phyloP scores from a whole-genome alignment of 2,329 filamentous ascomycete genomes.

The Hymenotorrendiella dingleyae region DNA sequence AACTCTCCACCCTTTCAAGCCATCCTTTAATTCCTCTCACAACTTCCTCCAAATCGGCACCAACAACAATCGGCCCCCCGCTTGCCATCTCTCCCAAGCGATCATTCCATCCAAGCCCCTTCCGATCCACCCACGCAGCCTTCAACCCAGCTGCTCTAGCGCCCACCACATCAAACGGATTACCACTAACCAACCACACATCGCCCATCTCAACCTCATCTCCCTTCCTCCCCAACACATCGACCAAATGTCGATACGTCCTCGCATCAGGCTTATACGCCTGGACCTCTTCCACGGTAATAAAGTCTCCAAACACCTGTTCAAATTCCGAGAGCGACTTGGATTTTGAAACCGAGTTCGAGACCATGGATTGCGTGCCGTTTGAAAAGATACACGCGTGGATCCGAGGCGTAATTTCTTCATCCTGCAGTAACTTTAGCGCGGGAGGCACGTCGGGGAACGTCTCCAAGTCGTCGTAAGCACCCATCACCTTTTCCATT shows the following conservation, averaged over 20 bases:
- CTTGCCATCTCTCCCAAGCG: conserved; percentile 42
- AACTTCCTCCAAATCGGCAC: conserved; percentile 51
- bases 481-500: conserved; percentile 49
- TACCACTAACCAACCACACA: conserved; percentile 66
- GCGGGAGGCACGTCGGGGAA: conserved; percentile 58
- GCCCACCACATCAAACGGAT: conserved; percentile 68
- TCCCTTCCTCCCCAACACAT: conserved; percentile 20
- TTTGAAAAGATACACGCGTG: conserved; percentile 64
- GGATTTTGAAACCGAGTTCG: conserved; percentile 51
- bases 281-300: conserved; percentile 55
- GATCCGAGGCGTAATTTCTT: conserved; percentile 4
- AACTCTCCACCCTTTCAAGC: conserved; percentile 18
- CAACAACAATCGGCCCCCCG: conserved; percentile 47
- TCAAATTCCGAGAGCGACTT: conserved; percentile 46
- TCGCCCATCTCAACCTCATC: conserved; percentile 35
- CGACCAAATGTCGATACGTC: conserved; percentile 51
- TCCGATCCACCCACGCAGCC: conserved; percentile 62
- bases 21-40: conserved; percentile 34
- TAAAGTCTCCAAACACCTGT: conserved; percentile 43
- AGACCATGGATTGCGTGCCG: conserved; percentile 58
- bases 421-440: conserved; percentile 35
- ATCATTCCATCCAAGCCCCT: conserved; percentile 59
- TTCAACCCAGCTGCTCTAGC: conserved; percentile 55
- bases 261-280: conserved; percentile 61
- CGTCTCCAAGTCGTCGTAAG: conserved; percentile 57